Evolutionary conservation across 805 yeast species (phyloP).

Genomic region (Candida dajiaensis): DNA sequence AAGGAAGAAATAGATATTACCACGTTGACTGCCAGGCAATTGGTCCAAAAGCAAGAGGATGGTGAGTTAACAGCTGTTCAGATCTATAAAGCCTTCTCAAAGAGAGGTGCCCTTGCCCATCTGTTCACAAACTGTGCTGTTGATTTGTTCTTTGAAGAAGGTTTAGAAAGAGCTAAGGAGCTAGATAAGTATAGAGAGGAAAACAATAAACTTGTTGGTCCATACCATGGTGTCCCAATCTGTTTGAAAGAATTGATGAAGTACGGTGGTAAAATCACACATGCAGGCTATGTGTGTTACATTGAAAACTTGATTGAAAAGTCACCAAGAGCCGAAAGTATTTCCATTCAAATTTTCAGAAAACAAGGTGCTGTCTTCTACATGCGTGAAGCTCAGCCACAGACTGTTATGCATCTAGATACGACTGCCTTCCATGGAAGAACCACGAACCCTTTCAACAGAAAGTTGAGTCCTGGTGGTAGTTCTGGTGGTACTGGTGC

Average conservation of each 20-base stretch:
- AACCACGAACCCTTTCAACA: slow-evolving; percentile 54
- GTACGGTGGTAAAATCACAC: slow-evolving; percentile 48
- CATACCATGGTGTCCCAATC: slow-evolving; percentile 65
- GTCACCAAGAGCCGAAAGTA: slow-evolving; percentile 39
- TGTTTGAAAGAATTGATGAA: slow-evolving; percentile 63
- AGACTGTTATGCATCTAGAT: slow-evolving; percentile 64
- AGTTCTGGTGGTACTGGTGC: slow-evolving; percentile 73
- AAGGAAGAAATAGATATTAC: slow-evolving; percentile 20
- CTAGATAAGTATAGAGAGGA: slow-evolving; percentile 42
- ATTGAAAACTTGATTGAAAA: slow-evolving; percentile 34
- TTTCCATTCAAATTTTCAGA: slow-evolving; percentile 37
- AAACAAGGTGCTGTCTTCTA: slow-evolving; percentile 46
- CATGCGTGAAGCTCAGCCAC: slow-evolving; percentile 65
- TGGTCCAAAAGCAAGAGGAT: slow-evolving; percentile 15
- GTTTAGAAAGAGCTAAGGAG: slow-evolving; percentile 48
- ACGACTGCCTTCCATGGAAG: slow-evolving; percentile 57
- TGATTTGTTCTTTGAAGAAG: slow-evolving; percentile 47
- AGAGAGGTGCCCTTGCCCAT: slow-evolving; percentile 53
- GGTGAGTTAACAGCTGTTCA: slow-evolving; percentile 34
- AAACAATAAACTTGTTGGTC: slow-evolving; percentile 51
- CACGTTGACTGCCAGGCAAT: slow-evolving; percentile 10
- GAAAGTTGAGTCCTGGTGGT: slow-evolving; percentile 58
- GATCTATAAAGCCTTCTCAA: slow-evolving; percentile 48
- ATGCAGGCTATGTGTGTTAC: slow-evolving; percentile 55
- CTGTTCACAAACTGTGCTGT: slow-evolving; percentile 37